Base-by-base conservation (phyloP, 371 early-diverging fungal species). In the Globomyces sp. region DNA sequence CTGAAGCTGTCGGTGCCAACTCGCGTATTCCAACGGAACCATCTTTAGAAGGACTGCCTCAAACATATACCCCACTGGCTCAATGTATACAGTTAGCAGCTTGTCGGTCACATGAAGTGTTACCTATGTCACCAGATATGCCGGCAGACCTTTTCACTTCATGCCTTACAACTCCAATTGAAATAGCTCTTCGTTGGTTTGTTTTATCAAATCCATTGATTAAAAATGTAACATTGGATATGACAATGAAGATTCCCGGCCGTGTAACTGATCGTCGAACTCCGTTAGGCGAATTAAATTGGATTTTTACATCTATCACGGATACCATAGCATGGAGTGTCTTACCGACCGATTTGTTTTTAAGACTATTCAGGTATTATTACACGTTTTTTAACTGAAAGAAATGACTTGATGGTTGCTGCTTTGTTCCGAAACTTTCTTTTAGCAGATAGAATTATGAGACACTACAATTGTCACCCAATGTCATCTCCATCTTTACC, bases 301-400 rank as follows among this genome's bases (percentile, higher is more conserved):
- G 98, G 98, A 95, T 98, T 10, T 96, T 98, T 71, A 96, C 97
- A 0, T 92, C 99, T 41, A 92, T 98, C 41, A 97, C 96, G 0
- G 99, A 98, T 77, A 96, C 98, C 3, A 98, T 98, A 60, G 99
- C 99, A n/a, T 98, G 99, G 99, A 92, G 87, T 68, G 90, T 92
- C 10, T 75, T 98, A 41, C 90, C 94, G 11, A 88, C 89, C 8
- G 94, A 92, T 59, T 68, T 92, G 41, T 98, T 98, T 77, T 90
- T 93, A 72, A 84, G 86, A 45, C 81, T 97, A 44, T 98, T 96
- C 74, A 77, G 24, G 24, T 24, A 24, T 24, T 24, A 24, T 24
- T 24, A 24, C 24, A 24, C 24, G 24, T 24, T 24, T 24, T 24
- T 24, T 24, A 24, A 24, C 24, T 24, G 24, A 24, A 24, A 24